phyloP scores from a whole-genome alignment of 306 rosid genomes.

The Quercus parvula region DNA sequence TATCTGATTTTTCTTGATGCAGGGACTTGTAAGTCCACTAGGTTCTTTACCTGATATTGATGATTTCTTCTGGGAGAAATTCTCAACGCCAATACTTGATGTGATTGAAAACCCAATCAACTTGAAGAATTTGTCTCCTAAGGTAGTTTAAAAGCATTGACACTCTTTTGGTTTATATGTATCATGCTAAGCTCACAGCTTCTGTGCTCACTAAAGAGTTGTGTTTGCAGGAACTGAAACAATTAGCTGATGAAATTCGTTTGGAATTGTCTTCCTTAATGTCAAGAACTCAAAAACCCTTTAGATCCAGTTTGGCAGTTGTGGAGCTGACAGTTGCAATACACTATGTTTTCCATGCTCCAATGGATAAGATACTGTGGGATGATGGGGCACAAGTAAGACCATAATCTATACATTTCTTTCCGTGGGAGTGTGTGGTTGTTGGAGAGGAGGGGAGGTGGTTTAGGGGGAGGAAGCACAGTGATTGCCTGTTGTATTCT shows the following conservation, averaged over 20 bases:
- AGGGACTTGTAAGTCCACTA: slow-evolving; percentile 46
- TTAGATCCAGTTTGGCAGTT: slow-evolving; percentile 64
- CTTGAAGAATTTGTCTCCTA: slow-evolving; percentile 76
- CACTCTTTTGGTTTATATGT: slow-evolving; percentile 4
- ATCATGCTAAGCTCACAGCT: slow-evolving; percentile 10
- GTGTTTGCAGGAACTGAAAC: slow-evolving; percentile 75
- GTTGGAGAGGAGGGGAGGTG: neutral
- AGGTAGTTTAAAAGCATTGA: slow-evolving; percentile 43
- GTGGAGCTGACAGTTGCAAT: slow-evolving; percentile 85
- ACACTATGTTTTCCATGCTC: slow-evolving; percentile 91
- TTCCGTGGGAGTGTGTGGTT: neutral
- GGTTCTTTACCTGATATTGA: slow-evolving; percentile 52
- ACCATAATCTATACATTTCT: slow-evolving; percentile 8
- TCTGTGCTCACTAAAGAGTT: slow-evolving; percentile 27
- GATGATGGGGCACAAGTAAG: slow-evolving; percentile 88
- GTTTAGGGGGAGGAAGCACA: neutral
- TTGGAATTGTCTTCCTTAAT: slow-evolving; percentile 50
- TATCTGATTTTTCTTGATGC: slow-evolving; percentile 34
- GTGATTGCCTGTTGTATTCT: neutral
- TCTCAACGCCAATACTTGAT: slow-evolving; percentile 82
- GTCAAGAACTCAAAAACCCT: slow-evolving; percentile 35
- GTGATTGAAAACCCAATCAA: slow-evolving; percentile 70
- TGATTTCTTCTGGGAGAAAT: slow-evolving; percentile 61
- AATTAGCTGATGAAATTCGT: slow-evolving; percentile 74
- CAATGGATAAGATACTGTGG: slow-evolving; percentile 88